Conservation (phyloP, 306 rosid genomes). For the Crotalaria pallida region DNA sequence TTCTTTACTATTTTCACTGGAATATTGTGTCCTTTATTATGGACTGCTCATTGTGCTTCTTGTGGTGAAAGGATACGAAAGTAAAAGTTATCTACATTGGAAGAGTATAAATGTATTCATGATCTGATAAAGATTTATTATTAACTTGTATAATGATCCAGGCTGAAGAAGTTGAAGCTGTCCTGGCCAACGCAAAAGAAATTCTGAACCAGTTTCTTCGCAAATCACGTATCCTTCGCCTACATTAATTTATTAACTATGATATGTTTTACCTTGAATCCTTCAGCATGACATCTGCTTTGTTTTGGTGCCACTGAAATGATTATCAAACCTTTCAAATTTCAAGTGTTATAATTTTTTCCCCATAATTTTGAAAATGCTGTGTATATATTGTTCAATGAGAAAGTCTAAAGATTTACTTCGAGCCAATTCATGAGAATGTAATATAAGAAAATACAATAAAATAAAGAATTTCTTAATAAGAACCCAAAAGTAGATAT, state of each 20-base stretch:
- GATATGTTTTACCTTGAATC: conserved; percentile 13
- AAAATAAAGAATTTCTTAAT: too few relatives aligned
- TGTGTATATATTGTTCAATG: background rate
- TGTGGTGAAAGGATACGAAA: conserved; percentile 4
- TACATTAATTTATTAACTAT: background rate
- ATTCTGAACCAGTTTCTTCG: conserved; percentile 72
- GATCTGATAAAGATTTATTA: conserved; percentile 5
- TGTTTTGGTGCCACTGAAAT: background rate
- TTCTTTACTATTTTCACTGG: conserved; percentile 6
- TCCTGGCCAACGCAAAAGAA: conserved; percentile 70
- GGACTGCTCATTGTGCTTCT: conserved; percentile 6
- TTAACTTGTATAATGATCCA: conserved; percentile 28
- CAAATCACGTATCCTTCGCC: conserved; percentile 71
- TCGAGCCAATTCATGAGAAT: conserved; percentile 6
- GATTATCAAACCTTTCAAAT: background rate
- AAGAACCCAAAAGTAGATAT: too few relatives aligned
- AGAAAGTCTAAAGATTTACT: background rate
- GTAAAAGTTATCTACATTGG: background rate
- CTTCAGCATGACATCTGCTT: background rate
- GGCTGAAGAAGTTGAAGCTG: conserved; percentile 87
- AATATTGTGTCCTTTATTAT: background rate
- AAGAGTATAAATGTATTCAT: conserved; percentile 3
- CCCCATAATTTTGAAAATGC: background rate
- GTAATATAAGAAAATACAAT: background rate
- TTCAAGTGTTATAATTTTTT: background rate